Evolutionary conservation across 176 grass and related monocot genomes (phyloP).

Genomic region (Paspalum notatum): DNA sequence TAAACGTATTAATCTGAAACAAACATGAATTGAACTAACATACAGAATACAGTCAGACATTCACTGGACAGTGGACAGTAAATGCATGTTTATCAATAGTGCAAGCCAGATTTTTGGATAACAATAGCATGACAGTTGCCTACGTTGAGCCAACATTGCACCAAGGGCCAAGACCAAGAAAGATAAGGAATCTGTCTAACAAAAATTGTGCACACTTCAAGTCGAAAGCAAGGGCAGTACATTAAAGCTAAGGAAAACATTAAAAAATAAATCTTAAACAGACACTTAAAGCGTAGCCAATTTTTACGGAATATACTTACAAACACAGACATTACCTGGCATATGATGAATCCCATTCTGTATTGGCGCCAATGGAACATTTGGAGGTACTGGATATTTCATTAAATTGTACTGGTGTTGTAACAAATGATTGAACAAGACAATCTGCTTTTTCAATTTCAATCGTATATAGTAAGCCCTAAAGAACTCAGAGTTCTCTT

Average conservation of each 20-base stretch:
- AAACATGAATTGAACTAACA: constrained; percentile 8
- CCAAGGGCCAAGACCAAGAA: constrained; percentile 8
- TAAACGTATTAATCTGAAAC: constrained; percentile 2
- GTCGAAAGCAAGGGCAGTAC: constrained; percentile 22
- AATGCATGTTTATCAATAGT: constrained; percentile 4
- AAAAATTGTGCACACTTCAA: constrained; percentile 21
- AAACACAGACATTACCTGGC: constrained; percentile 68
- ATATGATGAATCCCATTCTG: constrained; percentile 91
- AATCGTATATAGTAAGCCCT: constrained; percentile 94
- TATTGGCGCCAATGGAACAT: constrained; percentile 70
- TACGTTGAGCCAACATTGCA: not conserved
- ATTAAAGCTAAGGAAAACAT: constrained; percentile 6
- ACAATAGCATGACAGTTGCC: constrained; percentile 1
- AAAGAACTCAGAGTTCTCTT: constrained; percentile 98
- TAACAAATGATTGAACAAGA: constrained; percentile 94
- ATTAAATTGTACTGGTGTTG: constrained; percentile 93
- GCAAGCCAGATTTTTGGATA: not conserved
- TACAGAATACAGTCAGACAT: not conserved
- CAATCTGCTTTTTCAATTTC: constrained; percentile 94
- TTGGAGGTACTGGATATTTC: constrained; percentile 77
- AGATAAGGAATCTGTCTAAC: constrained; percentile 14
- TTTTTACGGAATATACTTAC: constrained; percentile 8
- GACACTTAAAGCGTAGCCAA: not conserved
- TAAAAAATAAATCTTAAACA: not conserved
- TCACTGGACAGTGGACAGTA: not conserved